Percentiles rank a stretch among this genome's conserved stretches.
Conservation (phyloP, 768 basidiomycete species). For the Amanita fuliginea region DNA sequence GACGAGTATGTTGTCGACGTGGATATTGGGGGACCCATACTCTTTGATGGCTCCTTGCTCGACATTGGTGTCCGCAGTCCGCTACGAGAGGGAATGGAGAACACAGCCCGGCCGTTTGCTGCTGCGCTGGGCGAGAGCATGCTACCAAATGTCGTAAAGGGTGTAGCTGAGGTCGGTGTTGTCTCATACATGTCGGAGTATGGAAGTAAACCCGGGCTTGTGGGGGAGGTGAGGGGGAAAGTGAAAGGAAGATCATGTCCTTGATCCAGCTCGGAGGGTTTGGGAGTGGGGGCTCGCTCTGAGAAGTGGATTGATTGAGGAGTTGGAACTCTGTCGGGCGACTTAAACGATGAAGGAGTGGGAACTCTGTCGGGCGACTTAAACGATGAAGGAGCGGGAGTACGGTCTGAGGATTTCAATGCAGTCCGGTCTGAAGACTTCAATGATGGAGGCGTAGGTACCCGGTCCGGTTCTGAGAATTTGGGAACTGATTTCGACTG, state of each 20-base stretch:
- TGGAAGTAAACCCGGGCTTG: neutral
- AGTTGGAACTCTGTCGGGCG: constrained; percentile 3
- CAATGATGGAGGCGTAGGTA: neutral
- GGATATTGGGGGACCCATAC: neutral
- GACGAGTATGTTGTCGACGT: neutral
- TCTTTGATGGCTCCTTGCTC: neutral
- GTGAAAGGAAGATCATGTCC: neutral
- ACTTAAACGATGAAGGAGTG: constrained; percentile 9
- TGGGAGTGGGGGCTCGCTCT: neutral
- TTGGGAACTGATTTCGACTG: neutral
- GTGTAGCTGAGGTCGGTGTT: constrained; percentile 1
- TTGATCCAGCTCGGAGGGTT: neutral
- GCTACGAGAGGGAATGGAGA: constrained; percentile 3
- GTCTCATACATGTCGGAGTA: neutral
- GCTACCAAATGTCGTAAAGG: constrained; percentile 8
- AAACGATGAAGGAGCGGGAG: constrained; percentile 14
- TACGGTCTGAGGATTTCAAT: constrained; percentile 13
- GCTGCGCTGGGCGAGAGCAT: constrained; percentile 1
- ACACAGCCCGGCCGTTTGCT: constrained; percentile 5
- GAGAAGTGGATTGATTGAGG: constrained; percentile 9
- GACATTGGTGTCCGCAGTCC: neutral
- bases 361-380: constrained; percentile 15
- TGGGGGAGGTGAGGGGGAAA: constrained; percentile 2
- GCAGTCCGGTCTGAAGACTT: constrained; percentile 11
- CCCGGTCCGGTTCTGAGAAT: no score